Evolutionary conservation across 352 stramenopile genomes (phyloP).

Genomic region (Globisporangium radiosum): DNA sequence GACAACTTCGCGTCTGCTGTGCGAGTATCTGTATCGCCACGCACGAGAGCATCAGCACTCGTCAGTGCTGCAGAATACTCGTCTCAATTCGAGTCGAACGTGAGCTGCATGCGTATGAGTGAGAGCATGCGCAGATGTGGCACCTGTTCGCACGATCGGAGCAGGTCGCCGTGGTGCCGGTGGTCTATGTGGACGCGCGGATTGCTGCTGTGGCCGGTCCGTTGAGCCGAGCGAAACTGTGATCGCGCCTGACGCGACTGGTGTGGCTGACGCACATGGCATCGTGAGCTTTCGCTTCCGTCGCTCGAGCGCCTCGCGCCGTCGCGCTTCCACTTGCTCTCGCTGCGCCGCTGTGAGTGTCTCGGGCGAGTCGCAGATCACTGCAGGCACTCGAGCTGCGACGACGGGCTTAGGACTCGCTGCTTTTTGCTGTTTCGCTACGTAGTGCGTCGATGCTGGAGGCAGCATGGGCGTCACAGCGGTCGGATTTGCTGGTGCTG

Average conservation of each 20-base stretch:
- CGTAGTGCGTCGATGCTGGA: slow-evolving; percentile 2
- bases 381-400: background rate
- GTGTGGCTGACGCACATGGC: background rate
- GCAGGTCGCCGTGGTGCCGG: background rate
- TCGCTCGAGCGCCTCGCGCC: slow-evolving; percentile 53
- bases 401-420: no score
- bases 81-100: no score
- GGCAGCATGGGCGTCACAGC: background rate
- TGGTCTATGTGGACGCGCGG: background rate
- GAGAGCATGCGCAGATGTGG: no score
- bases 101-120: no score
- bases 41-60: no score
- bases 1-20: no score
- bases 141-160: background rate
- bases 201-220: background rate
- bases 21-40: no score
- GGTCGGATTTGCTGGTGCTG: background rate
- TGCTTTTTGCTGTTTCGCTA: no score
- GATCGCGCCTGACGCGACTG: no score
- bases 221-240: no score
- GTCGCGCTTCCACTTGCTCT: slow-evolving; percentile 41
- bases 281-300: slow-evolving; percentile 21
- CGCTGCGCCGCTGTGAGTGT: slow-evolving; percentile 47
- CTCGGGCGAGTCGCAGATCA: slow-evolving; percentile 24
- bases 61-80: no score